A percentile compares a stretch with the other conserved stretches of the same genome.
phyloP scores from a whole-genome alignment of 2,329 filamentous ascomycete species.

The Bipolaris oryzae region DNA sequence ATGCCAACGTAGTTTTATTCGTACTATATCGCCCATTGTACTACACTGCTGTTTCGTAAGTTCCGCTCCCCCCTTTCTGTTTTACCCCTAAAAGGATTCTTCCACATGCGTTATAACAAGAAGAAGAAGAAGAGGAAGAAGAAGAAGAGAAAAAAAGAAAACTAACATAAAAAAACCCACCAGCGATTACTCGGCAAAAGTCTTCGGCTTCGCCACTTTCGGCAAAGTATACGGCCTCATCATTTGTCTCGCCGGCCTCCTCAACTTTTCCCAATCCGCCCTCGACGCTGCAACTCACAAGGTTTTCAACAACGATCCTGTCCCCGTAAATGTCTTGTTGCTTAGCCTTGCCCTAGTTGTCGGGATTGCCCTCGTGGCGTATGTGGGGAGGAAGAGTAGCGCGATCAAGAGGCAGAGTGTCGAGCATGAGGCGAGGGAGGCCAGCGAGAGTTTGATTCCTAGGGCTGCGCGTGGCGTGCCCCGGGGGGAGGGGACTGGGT shows the following conservation, averaged over 20 bases:
- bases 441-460: conserved; percentile 46
- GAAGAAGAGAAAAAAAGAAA: too few species aligned
- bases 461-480: conserved; percentile 16
- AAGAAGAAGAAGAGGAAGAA: too few species aligned
- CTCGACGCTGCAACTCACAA: conserved; percentile 79
- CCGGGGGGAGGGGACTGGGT: conserved; percentile 19
- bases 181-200: conserved; percentile 78
- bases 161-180: too few species aligned
- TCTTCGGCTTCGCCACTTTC: conserved; percentile 89
- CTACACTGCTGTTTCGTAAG: conserved; percentile 81
- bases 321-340: conserved; percentile 76
- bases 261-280: conserved; percentile 83
- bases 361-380: conserved; percentile 69
- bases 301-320: conserved; percentile 72
- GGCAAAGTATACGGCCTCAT: conserved; percentile 93
- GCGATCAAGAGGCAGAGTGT: conserved; percentile 48
- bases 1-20: conserved; percentile 77
- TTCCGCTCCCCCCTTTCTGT: neutral
- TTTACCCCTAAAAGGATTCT: too few species aligned
- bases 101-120: too few species aligned
- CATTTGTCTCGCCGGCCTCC: conserved; percentile 81
- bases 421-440: conserved; percentile 45
- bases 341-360: conserved; percentile 66
- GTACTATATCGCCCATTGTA: conserved; percentile 87
- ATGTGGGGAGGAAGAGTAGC: conserved; percentile 62